Evolutionary conservation across 139 green algal species (phyloP).

Genomic region (Micractinium sp.): DNA sequence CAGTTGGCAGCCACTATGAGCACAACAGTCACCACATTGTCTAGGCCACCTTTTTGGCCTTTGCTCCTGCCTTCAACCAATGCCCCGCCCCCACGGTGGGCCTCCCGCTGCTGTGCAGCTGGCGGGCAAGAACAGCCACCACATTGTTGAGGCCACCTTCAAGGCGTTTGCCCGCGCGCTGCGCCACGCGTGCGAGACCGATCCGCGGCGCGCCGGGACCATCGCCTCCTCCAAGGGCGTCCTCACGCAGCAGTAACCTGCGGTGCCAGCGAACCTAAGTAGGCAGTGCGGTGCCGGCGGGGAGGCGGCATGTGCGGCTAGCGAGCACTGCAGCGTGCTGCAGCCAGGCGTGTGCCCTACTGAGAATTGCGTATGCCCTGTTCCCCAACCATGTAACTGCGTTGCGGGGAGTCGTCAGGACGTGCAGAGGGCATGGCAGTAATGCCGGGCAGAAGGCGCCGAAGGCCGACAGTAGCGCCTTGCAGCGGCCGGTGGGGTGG

Average conservation of each 20-base stretch:
- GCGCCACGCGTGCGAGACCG: constrained; percentile 84
- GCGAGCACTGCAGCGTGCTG: too few species aligned
- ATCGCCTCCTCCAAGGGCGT: constrained; percentile 93
- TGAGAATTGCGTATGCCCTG: too few species aligned
- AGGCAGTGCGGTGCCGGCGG: neutral
- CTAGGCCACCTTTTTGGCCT: too few species aligned
- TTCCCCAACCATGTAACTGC: too few species aligned
- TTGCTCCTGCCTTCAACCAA: neutral
- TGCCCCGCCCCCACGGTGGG: neutral
- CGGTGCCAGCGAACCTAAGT: neutral
- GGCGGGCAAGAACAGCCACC: constrained; percentile 94
- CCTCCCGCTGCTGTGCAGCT: constrained; percentile 57
- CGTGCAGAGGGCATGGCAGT: too few species aligned
- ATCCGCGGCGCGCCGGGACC: constrained; percentile 79
- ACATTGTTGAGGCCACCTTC: constrained; percentile 99
- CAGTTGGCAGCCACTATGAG: too few species aligned
- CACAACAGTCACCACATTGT: too few species aligned
- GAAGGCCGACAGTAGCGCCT: too few species aligned
- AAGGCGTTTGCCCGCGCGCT: constrained; percentile 98
- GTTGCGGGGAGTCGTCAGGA: too few species aligned
- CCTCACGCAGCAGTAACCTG: constrained; percentile 85
- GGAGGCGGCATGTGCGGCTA: neutral
- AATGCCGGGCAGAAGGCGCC: too few species aligned
- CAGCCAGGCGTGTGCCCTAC: too few species aligned
- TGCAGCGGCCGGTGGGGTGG: too few species aligned